Evolutionary conservation across 345 rosid genomes (phyloP).

Genomic region (Rhodamnia argentea): DNA sequence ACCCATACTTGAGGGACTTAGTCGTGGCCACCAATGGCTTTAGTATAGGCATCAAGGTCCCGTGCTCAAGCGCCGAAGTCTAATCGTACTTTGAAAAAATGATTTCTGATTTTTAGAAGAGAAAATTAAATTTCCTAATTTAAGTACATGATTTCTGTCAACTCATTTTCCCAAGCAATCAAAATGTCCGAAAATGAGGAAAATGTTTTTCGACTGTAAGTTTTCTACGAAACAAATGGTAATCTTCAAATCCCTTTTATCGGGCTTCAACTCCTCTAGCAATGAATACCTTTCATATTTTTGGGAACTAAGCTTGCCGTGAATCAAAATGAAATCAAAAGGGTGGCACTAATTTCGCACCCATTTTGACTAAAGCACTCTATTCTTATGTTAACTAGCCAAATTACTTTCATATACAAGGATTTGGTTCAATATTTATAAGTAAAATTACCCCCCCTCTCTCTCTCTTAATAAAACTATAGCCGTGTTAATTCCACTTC

Average conservation of each 20-base stretch:
- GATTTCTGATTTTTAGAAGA: neutral
- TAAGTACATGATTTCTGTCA: fast-evolving
- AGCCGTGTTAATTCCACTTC: neutral
- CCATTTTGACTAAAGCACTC: neutral
- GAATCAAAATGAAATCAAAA: neutral
- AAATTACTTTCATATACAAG: neutral
- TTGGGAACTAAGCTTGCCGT: neutral
- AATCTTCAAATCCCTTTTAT: neutral
- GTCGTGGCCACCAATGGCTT: too few relatives aligned
- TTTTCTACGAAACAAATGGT: neutral
- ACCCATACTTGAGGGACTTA: fast-evolving
- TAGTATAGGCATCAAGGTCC: fast-evolving
- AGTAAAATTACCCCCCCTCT: neutral
- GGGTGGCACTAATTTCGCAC: neutral
- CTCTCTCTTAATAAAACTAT: neutral
- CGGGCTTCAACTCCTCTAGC: neutral
- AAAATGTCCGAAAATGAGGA: neutral
- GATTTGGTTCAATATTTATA: neutral
- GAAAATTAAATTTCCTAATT: fast-evolving
- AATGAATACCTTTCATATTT: neutral
- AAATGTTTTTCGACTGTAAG: fast-evolving
- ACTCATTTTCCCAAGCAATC: neutral
- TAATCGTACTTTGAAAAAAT: neutral
- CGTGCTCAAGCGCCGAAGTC: neutral
- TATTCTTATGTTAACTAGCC: neutral